Evolutionary conservation across 148 eudicot genomes (phyloP).

Genomic region (Rhododendron griersonianum): DNA sequence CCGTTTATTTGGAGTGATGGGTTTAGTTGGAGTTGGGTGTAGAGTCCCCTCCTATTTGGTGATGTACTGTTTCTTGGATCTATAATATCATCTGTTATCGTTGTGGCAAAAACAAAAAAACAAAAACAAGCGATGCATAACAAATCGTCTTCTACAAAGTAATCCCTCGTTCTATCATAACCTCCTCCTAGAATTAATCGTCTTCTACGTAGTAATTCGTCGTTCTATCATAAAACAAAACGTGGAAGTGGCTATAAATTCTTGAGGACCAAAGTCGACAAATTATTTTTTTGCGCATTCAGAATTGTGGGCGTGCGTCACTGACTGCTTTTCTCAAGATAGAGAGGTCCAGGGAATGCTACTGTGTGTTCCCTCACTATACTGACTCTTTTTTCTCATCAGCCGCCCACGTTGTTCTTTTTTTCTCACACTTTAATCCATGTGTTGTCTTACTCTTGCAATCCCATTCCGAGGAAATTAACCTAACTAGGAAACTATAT

Average conservation of each 20-base stretch:
- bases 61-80: too few relatives aligned
- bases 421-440: not conserved
- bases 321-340: not conserved
- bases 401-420: not conserved
- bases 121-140: too few relatives aligned
- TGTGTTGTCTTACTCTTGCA: not conserved
- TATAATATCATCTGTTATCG: too few relatives aligned
- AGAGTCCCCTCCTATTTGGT: too few relatives aligned
- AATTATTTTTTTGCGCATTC: not conserved
- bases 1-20: too few relatives aligned
- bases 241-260: not conserved
- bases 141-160: too few relatives aligned
- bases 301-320: not conserved
- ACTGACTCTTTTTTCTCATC: not conserved
- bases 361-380: not conserved
- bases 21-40: too few relatives aligned
- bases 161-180: too few relatives aligned
- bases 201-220: too few relatives aligned
- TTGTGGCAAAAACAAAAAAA: too few relatives aligned
- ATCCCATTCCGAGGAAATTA: not conserved
- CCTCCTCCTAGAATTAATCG: too few relatives aligned
- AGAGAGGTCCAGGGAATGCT: slow-evolving; percentile 4
- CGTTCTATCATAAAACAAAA: too few relatives aligned
- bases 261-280: not conserved
- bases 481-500: not conserved